Conservation (phyloP, 116 monocot genomes). For the Dioscorea cayenensis region DNA sequence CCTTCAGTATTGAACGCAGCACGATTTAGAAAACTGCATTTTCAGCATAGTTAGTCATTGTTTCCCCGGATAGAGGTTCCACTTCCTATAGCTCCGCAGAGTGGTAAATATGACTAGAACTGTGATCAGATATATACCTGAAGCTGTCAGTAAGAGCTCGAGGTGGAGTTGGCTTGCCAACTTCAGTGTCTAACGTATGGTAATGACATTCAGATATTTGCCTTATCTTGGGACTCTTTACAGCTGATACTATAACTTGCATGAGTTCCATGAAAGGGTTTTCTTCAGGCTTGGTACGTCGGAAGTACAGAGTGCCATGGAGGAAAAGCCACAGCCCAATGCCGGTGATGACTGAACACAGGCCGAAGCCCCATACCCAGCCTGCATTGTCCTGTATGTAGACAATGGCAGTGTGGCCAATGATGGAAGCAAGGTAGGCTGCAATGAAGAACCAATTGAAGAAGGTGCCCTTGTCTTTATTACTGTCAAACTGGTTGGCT, state of each 20-base stretch:
- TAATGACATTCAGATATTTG: too few relatives aligned
- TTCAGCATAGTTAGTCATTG: too few relatives aligned
- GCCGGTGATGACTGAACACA: slow-evolving; percentile 4
- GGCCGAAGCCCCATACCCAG: slow-evolving; percentile 31
- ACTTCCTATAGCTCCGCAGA: too few relatives aligned
- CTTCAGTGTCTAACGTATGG: too few relatives aligned
- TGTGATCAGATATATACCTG: too few relatives aligned
- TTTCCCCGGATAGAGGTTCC: too few relatives aligned
- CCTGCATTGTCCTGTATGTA: slow-evolving; percentile 32
- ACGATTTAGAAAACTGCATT: too few relatives aligned
- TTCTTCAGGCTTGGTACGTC: slow-evolving; percentile 8
- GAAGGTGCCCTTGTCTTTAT: slow-evolving; percentile 9
- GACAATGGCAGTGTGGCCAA: slow-evolving; percentile 22
- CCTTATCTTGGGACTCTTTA: too few relatives aligned
- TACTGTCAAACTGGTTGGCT: slow-evolving; percentile 26
- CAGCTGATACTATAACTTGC: not conserved
- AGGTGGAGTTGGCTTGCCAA: too few relatives aligned
- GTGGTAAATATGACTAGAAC: too few relatives aligned
- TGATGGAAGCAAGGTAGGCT: slow-evolving; percentile 15
- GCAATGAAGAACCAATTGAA: slow-evolving; percentile 40
- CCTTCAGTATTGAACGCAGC: too few relatives aligned
- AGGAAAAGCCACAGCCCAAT: slow-evolving; percentile 12
- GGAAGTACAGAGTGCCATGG: slow-evolving; percentile 16
- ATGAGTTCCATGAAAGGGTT: slow-evolving; percentile 21
- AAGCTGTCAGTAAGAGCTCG: too few relatives aligned